phyloP scores from a whole-genome alignment of 306 rosid genomes.

The Begonia peltatifolia region DNA sequence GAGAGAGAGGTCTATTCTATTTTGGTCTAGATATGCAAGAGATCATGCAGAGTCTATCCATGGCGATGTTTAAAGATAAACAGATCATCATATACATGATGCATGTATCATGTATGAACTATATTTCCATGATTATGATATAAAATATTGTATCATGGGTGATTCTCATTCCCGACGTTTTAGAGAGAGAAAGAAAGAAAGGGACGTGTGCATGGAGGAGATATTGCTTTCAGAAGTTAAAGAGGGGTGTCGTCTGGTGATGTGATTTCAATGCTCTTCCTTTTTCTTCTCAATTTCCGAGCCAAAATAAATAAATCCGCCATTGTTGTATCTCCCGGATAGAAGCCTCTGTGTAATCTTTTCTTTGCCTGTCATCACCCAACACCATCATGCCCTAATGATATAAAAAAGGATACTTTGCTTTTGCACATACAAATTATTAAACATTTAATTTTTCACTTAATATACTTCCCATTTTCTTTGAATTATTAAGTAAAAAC shows the following conservation, averaged over 20 bases:
- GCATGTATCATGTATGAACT: too few species aligned
- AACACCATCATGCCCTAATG: slow-evolving; percentile 31
- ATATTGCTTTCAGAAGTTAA: neutral
- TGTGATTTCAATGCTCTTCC: slow-evolving; percentile 19
- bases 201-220: neutral
- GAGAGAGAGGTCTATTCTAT: neutral
- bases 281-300: slow-evolving; percentile 43
- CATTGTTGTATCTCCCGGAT: slow-evolving; percentile 18
- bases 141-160: slow-evolving; percentile 14
- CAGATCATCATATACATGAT: too few species aligned
- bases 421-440: too few species aligned
- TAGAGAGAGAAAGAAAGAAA: neutral
- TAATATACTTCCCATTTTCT: too few species aligned
- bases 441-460: too few species aligned
- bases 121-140: too few species aligned
- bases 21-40: slow-evolving; percentile 1
- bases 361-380: slow-evolving; percentile 13
- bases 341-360: slow-evolving; percentile 5
- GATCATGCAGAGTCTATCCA: too few species aligned
- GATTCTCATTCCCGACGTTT: slow-evolving; percentile 33
- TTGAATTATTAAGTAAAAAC: too few species aligned
- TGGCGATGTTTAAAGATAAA: too few species aligned
- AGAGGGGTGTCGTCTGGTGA: slow-evolving; percentile 39
- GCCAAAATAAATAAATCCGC: slow-evolving; percentile 15
- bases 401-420: slow-evolving; percentile 8